Evolutionary conservation across 805 yeast species (phyloP), one percentile per base, ranked within the genome.

Genomic region (Candida ficus): DNA sequence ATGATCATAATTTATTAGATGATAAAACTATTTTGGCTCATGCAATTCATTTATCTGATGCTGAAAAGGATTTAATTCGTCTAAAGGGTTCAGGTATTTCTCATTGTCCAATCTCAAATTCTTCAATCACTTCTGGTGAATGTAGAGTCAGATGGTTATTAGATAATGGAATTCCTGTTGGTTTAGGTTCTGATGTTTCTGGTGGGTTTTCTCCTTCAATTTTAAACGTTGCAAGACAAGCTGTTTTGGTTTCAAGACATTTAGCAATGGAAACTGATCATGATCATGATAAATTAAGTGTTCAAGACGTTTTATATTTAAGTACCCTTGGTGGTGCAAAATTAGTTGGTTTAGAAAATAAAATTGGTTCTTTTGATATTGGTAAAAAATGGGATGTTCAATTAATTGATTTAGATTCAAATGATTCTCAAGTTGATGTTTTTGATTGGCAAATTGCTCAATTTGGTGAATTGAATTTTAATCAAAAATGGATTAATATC

Each of bases 21-120:
- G 60, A 67, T 1, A 75, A 74, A 47, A 89, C 98, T 0, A 78
- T 88, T 23, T 65, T 91, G 43, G 99, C 97, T 0, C 99, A 91
- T 57, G 95, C 93, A 28, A 70, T 93, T 29, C 95, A 90, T 55
- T 65, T 91, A 39, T 49, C 76, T 2, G 78, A 75, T 8, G 68
- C 68, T 3, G 99, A 91, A 60, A 68, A 79, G 31, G 61, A 70
- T 14, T 45, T 84, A 17, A 68, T 93, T 33, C 71, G 69, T 46
- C 46, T 53, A 14, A 71, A 74, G 17, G 63, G 75, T 6, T 66
- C 87, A 25, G 95, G 96, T 11, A 76, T 91, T 14, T 74, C 95
- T 5, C 98, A 93, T 62, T 91, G 99, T 64, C 99, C 99, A 3
- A 78, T 88, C 10, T 85, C 95, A 14, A 91, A 91, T 60, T 78